These are phyloP conservation scores for Mycena belliarum DNA, from an alignment of 768 basidiomycete genomes.

Conservation along the genomic window DNA sequence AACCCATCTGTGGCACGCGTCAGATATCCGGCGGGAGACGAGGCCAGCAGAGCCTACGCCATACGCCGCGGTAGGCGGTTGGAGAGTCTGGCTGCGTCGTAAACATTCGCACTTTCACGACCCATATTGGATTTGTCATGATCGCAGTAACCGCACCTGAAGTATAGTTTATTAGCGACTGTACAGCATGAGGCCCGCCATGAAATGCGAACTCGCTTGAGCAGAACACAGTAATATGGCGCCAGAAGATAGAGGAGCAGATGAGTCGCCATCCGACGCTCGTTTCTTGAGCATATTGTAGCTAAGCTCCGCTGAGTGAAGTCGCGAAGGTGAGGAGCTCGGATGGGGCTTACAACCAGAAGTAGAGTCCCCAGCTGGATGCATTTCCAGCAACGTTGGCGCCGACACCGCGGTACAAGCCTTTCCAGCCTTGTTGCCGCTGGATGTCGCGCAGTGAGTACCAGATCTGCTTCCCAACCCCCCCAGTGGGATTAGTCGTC, in stretches of 20 bases:
- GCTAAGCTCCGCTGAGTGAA: constrained; percentile 40
- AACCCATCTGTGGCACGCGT: constrained; percentile 54
- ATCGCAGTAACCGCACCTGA: constrained; percentile 91
- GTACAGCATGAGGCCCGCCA: constrained; percentile 17
- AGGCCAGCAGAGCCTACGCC: constrained; percentile 49
- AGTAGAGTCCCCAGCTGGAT: constrained; percentile 96
- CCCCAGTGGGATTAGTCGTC: constrained; percentile 60
- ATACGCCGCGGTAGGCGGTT: constrained; percentile 75
- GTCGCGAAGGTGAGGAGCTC: constrained; percentile 4
- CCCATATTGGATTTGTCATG: constrained; percentile 97
- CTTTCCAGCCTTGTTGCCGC: constrained; percentile 72
- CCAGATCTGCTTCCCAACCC: constrained; percentile 77
- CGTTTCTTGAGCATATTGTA: constrained; percentile 92
- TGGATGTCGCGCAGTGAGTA: constrained; percentile 72
- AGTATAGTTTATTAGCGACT: constrained; percentile 1
- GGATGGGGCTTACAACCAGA: constrained; percentile 78
- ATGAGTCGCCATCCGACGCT: constrained; percentile 67
- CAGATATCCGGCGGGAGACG: neutral
- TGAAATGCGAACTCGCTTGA: constrained; percentile 83
- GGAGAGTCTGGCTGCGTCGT: constrained; percentile 71
- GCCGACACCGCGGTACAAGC: constrained; percentile 86
- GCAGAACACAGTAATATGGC: constrained; percentile 89
- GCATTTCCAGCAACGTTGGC: constrained; percentile 95
- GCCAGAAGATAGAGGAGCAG: constrained; percentile 67
- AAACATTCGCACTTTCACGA: constrained; percentile 96